Conservation (phyloP, 306 rosid genomes). For the Delonix regia region DNA sequence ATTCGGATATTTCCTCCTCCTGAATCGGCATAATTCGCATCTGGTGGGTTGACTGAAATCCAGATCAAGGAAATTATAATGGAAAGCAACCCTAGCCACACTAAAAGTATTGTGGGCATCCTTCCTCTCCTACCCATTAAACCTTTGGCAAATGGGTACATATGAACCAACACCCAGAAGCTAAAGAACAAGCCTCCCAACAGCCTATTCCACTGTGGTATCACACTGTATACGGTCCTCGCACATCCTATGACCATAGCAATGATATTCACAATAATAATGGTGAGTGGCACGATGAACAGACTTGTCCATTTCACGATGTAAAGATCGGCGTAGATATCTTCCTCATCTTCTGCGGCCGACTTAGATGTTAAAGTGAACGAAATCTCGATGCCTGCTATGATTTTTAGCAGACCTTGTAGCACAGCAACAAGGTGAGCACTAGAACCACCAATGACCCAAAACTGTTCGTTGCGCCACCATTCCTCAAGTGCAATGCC, state of each 20-base stretch:
- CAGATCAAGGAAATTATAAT: slow-evolving; percentile 76
- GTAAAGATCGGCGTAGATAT: slow-evolving; percentile 71
- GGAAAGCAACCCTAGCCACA: slow-evolving; percentile 79
- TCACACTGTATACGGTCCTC: slow-evolving; percentile 72
- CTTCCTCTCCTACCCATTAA: slow-evolving; percentile 87
- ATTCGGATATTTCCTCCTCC: slow-evolving; percentile 27
- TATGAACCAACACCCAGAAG: slow-evolving; percentile 84
- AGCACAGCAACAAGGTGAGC: slow-evolving; percentile 82
- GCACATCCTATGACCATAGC: slow-evolving; percentile 65
- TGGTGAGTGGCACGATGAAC: slow-evolving; percentile 70
- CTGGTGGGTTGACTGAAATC: slow-evolving; percentile 68
- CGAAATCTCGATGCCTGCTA: slow-evolving; percentile 75
- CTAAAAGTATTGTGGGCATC: slow-evolving; percentile 71
- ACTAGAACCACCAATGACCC: slow-evolving; percentile 89
- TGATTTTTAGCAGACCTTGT: slow-evolving; percentile 71
- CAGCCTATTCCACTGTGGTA: slow-evolving; percentile 78
- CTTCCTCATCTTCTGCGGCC: slow-evolving; percentile 58
- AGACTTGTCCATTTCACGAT: slow-evolving; percentile 84
- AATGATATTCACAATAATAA: slow-evolving; percentile 57
- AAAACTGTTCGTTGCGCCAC: slow-evolving; percentile 89
- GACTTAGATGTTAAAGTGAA: slow-evolving; percentile 78
- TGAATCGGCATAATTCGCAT: not conserved
- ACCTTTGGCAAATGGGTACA: slow-evolving; percentile 93
- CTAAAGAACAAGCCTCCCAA: slow-evolving; percentile 74
- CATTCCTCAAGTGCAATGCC: slow-evolving; percentile 81